Evolutionary conservation across 176 grass and related monocot species (phyloP).

Genomic region (Urochloa ruziziensis): DNA sequence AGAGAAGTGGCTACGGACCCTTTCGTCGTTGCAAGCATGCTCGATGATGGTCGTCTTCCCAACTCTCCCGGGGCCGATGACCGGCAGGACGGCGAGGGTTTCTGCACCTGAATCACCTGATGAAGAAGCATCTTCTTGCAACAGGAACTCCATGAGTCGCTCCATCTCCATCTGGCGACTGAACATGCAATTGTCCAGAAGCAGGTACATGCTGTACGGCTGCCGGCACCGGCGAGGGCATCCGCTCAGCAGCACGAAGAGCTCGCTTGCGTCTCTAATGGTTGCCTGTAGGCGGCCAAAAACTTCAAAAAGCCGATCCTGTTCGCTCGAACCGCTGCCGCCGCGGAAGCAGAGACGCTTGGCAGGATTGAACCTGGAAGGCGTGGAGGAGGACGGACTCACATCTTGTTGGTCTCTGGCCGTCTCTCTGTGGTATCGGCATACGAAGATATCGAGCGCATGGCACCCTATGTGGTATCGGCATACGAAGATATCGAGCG

Average conservation of each 20-base stretch:
- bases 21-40: slow-evolving; percentile 15
- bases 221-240: not conserved
- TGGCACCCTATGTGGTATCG: not conserved
- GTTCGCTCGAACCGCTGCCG: not conserved
- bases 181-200: not conserved
- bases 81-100: not conserved
- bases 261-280: not conserved
- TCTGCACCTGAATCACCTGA: too few species aligned
- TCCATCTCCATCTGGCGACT: not conserved
- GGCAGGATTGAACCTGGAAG: too few species aligned
- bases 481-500: not conserved
- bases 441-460: not conserved
- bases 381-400: too few species aligned
- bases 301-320: not conserved
- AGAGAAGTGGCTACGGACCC: slow-evolving; percentile 22
- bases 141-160: not conserved
- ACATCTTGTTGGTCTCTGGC: too few species aligned
- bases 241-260: not conserved
- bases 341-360: too few species aligned
- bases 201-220: not conserved
- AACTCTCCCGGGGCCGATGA: not conserved
- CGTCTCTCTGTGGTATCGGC: not conserved
- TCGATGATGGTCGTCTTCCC: slow-evolving; percentile 30
- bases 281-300: not conserved
- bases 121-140: not conserved